Conservation (phyloP, 306 rosid species). For the Canavalia gladiata region DNA sequence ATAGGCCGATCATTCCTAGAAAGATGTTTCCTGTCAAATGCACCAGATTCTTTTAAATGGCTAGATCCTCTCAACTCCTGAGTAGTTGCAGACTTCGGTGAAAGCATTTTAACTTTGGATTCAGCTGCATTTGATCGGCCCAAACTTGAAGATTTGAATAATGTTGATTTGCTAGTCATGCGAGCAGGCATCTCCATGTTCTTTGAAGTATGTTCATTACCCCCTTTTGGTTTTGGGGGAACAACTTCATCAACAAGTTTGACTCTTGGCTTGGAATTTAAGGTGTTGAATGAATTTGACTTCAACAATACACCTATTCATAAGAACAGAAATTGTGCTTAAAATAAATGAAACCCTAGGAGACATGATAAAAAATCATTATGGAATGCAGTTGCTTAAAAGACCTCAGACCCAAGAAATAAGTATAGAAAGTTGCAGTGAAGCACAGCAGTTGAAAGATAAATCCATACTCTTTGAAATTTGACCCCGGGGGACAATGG, state of each 20-base stretch:
- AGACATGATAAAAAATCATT: slow-evolving; percentile 34
- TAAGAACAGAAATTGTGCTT: slow-evolving; percentile 42
- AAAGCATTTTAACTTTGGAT: slow-evolving; percentile 82
- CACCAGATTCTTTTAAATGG: slow-evolving; percentile 68
- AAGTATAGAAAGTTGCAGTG: slow-evolving; percentile 14
- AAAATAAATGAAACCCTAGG: slow-evolving; percentile 39
- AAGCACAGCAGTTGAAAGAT: slow-evolving; percentile 36
- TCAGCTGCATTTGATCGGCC: slow-evolving; percentile 66
- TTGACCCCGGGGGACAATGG: slow-evolving; percentile 59
- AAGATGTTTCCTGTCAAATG: slow-evolving; percentile 67
- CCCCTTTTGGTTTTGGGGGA: slow-evolving; percentile 70
- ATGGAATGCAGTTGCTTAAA: slow-evolving; percentile 35
- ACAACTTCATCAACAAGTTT: slow-evolving; percentile 81
- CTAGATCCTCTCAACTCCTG: slow-evolving; percentile 74
- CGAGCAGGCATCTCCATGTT: slow-evolving; percentile 68
- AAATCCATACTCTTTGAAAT: slow-evolving; percentile 60
- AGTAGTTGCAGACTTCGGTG: slow-evolving; percentile 57
- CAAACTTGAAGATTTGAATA: slow-evolving; percentile 67
- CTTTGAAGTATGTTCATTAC: slow-evolving; percentile 65
- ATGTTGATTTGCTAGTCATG: slow-evolving; percentile 69
- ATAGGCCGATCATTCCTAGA: slow-evolving; percentile 70
- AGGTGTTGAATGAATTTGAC: slow-evolving; percentile 78
- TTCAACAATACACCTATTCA: slow-evolving; percentile 70
- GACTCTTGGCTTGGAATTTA: slow-evolving; percentile 75
- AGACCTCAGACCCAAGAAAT: neutral